Conservation (phyloP, 768 basidiomycete species). For the Phylloporus arenicola region DNA sequence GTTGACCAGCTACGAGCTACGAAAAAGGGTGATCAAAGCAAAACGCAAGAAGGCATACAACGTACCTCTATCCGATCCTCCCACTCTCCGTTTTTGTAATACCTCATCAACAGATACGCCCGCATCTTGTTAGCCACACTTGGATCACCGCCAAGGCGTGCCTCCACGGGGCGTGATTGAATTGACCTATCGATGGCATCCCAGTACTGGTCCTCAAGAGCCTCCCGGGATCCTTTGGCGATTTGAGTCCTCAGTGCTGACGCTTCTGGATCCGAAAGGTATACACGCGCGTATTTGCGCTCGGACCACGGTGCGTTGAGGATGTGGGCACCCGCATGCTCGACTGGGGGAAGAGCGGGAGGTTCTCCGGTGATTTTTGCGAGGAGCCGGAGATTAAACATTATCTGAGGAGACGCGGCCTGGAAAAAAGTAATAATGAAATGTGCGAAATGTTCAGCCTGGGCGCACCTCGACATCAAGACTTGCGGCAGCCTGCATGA, state of each 20-base stretch:
- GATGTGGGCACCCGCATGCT: slow-evolving; percentile 77
- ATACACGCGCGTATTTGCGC: slow-evolving; percentile 76
- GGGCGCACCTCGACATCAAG: slow-evolving; percentile 48
- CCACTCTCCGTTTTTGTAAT: slow-evolving; percentile 79
- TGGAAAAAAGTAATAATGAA: slow-evolving; percentile 20
- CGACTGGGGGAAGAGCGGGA: slow-evolving; percentile 65
- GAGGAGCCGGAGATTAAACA: slow-evolving; percentile 68
- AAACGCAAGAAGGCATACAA: neutral
- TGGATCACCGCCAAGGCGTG: slow-evolving; percentile 86
- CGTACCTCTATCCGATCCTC: slow-evolving; percentile 81
- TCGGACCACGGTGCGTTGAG: slow-evolving; percentile 76
- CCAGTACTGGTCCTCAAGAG: slow-evolving; percentile 87
- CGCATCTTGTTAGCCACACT: slow-evolving; percentile 85
- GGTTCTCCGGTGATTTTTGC: slow-evolving; percentile 74
- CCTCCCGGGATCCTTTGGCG: slow-evolving; percentile 69
- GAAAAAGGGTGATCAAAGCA: slow-evolving; percentile 4
- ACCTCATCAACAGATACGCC: slow-evolving; percentile 77
- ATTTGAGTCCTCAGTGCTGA: slow-evolving; percentile 64
- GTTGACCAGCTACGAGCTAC: slow-evolving; percentile 79
- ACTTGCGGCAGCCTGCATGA: slow-evolving; percentile 63
- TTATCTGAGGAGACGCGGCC: slow-evolving; percentile 53
- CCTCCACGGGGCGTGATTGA: slow-evolving; percentile 76
- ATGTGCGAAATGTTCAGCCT: neutral
- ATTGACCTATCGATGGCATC: slow-evolving; percentile 78
- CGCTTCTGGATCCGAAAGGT: slow-evolving; percentile 62